Percentiles rank a stretch among this genome's conserved stretches.
Evolutionary conservation across 192 early-diverging fungal species (phyloP).

Genomic region (Phlyctochytrium planicorne): DNA sequence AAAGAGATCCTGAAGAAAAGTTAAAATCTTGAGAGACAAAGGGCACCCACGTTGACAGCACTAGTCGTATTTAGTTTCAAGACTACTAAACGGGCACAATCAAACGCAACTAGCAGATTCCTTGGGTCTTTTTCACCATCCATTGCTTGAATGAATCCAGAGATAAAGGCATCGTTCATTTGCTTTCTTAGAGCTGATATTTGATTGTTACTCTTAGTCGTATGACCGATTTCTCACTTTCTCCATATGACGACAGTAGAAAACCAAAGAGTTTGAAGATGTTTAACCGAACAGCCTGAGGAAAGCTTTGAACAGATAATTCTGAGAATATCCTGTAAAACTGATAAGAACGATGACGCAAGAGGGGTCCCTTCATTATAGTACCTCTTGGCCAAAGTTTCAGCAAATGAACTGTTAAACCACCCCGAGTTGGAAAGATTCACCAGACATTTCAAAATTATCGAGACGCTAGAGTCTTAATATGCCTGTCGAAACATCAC

Average conservation of each 20-base stretch:
- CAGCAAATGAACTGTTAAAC: constrained; percentile 13
- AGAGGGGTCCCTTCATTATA: constrained; percentile 8
- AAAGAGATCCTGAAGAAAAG: constrained; percentile 72
- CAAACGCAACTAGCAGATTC: constrained; percentile 80
- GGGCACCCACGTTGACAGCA: no score
- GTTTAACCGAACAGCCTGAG: constrained; percentile 75
- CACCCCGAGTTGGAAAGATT: constrained; percentile 42
- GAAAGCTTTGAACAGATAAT: constrained; percentile 89
- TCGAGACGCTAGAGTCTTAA: constrained; percentile 26
- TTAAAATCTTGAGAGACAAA: constrained; percentile 14
- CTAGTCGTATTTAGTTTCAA: constrained; percentile 78
- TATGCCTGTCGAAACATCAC: not conserved
- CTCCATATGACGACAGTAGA: constrained; percentile 58
- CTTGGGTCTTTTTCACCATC: constrained; percentile 99
- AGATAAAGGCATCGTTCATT: constrained; percentile 30
- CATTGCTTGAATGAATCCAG: constrained; percentile 73
- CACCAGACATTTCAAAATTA: constrained; percentile 38
- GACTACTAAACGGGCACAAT: constrained; percentile 22
- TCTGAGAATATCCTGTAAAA: constrained; percentile 69
- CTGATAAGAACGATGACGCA: constrained; percentile 2
- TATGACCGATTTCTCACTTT: constrained; percentile 46
- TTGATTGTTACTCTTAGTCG: not conserved
- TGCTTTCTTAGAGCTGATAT: constrained; percentile 14
- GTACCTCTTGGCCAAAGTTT: constrained; percentile 21
- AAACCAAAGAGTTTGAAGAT: constrained; percentile 73